Evolutionary conservation across 257 asterid species (phyloP).

Genomic region (Cordia subcordata): DNA sequence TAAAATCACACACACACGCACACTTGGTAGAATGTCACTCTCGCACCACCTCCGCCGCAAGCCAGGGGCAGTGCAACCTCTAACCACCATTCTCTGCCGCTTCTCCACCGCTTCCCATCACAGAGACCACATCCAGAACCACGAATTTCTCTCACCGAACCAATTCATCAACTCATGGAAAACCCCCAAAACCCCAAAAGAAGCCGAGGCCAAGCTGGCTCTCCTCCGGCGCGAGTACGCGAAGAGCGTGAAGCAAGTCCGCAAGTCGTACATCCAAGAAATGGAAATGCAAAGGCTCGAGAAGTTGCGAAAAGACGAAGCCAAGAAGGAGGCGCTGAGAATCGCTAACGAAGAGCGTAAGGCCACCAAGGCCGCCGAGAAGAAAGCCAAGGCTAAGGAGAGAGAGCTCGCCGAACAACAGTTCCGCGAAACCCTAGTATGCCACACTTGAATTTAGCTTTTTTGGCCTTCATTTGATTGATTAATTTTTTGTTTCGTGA

Average conservation of each 20-base stretch:
- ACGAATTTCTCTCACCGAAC: constrained; percentile 49
- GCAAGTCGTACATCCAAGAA: constrained; percentile 60
- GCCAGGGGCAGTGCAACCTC: constrained; percentile 12
- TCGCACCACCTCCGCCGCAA: constrained; percentile 45
- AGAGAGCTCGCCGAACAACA: constrained; percentile 59
- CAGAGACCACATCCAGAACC: constrained; percentile 27
- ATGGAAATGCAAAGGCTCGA: constrained; percentile 73
- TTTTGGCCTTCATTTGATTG: not conserved
- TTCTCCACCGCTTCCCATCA: constrained; percentile 28
- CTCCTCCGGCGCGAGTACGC: constrained; percentile 66
- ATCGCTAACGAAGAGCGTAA: constrained; percentile 68
- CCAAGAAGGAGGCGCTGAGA: constrained; percentile 63
- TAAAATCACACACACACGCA: not conserved
- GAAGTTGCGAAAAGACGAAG: constrained; percentile 56
- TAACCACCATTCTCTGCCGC: constrained; percentile 20
- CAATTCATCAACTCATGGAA: constrained; percentile 67
- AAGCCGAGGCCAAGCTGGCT: constrained; percentile 57
- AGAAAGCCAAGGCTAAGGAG: constrained; percentile 68
- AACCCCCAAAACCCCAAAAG: constrained; percentile 50
- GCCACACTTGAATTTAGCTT: constrained; percentile 7
- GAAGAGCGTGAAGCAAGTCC: constrained; percentile 47
- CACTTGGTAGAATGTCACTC: constrained; percentile 29
- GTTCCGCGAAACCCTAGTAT: constrained; percentile 60
- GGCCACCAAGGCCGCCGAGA: constrained; percentile 71
- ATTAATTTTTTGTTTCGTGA: not conserved